Base-by-base conservation (phyloP, 768 basidiomycete species). In the Boletus patriciae region DNA sequence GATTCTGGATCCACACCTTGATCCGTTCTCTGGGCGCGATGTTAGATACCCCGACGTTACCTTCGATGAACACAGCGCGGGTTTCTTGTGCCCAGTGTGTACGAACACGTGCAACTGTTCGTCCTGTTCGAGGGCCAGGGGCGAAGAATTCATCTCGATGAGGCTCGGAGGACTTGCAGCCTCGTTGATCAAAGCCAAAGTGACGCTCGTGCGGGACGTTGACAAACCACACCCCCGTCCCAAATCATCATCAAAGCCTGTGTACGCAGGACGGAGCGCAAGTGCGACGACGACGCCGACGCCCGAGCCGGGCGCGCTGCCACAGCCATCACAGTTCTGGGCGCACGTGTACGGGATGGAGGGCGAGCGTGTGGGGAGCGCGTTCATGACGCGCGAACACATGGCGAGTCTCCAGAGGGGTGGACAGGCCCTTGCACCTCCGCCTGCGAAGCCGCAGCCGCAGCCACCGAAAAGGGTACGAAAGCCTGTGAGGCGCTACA, bases 31-130 rank as follows among this genome's bases (percentile, higher is more conserved):
- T 9, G n/a, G 42, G 12, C 8, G 9, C 29, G 21, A 41, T 37
- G 5, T 33, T 52, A 79, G 78, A 58, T 79, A 79, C 50, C 73
- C 76, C 2, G 70, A 75, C 18, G 52, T 77, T 54, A 66, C 65
- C 27, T 78, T 79, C 55, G 67, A 76, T 33, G 44, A 63, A 34
- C 63, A 54, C 19, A 69, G 59, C 38, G 58, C 60, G 4, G 51
- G 63, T 8, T 78, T 77, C 50, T 52, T 61, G 23, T 85, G 84
- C 60, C 83, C 83, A 0, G 60, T 25, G 15, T 85, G 83, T 61
- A 61, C 64, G 4, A 61, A 70, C 12, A 76, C 58, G 12, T 85
- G 83, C 66, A 81, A 78, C 44, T 85, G 83, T 63, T 77, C 79
- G 12, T 0, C 6, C 0, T 84, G 83, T 60, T 71, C 77, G 15